Evolutionary conservation across 331 rosid genomes (phyloP), one percentile per base, ranked within the genome.

Genomic region (Spiraea crenata): DNA sequence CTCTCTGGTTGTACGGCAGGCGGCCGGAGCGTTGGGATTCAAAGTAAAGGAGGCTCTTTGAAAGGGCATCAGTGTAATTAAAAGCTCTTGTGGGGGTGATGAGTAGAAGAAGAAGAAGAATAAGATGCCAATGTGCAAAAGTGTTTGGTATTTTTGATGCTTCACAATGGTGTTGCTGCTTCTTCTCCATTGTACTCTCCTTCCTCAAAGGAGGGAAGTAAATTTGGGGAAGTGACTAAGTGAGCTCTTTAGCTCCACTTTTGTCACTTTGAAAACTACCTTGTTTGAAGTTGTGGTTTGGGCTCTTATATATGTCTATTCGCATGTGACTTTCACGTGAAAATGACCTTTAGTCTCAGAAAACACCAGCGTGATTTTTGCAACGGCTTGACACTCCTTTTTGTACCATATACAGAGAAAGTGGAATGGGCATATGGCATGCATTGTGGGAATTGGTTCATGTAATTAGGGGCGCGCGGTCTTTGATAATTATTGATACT

Each of bases 1-100:
- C 96, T 17, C 98, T 85, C 75, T 93, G 98, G 79, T 90, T 93
- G 81, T 93, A 80, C 62, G 98, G 98, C 6, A 93, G 51, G 52
- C 98, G 82, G 35, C 98, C 98, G 4, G 98, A 93, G 45, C 98
- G 96, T 45, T 93, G 98, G 7, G 96, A 90, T 80, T 93, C 98
- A 67, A 93, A 93, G 82, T 93, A 93, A 45, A 93, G 92, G 40
- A 93, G 91, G 37, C 98, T 93, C 78, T 89, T 93, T 62, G 84
- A 71, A 44, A 93, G 96, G 45, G 98, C 98, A 39, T 90, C 96
- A 34, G 75, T 82, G 77, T 90, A 93, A 55, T 93, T 81, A 25
- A 81, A 85, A 69, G 89, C 87, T 69, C 65, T 80, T 10, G 66
- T 58, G 15, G 78, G 9, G 70, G 68, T 38, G 57, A 84, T 13